Base-by-base conservation (phyloP, 192 early-diverging fungal species). In the Podila verticillata region DNA sequence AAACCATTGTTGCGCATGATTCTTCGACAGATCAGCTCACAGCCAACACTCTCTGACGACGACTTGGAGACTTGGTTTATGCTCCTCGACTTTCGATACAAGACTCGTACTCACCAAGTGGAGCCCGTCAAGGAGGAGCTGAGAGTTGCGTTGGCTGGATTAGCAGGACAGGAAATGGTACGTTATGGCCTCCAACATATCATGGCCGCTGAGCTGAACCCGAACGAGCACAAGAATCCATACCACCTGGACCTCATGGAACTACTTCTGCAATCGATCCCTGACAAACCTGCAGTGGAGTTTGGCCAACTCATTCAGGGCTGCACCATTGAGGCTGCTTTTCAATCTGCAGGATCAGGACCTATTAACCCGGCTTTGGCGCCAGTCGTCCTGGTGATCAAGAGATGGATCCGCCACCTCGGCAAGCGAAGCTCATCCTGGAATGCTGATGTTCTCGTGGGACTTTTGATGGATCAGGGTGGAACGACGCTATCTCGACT, bases 51-150 rank as follows among this genome's bases (percentile, higher is more conserved):
- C 19, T 68, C 56, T 4, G 57, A 15, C 12, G 77, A 80, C 5
- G 77, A 80, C 24, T 20, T 72, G 20, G 77, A 80, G 28, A 60
- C 77, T n/a, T 80, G 77, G 77, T 68, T 29, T 7, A 80, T 72
- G 65, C 66, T 80, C 0, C 54, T 80, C 8, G 77, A 80, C 35
- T 80, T 80, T 26, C 48, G 70, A 4, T 80, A 80, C 66, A 80
- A 80, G 57, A 61, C 65, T 7, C 48, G 77, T 1, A n/a, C 57
- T 17, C 77, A 80, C 32, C 77, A 80, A 22, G 66, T 80, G 4
- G 77, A 80, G 47, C 48, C 77, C 22, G 77, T 80, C 24, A 80
- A 80, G 29, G 77, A 80, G 19, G 77, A 80, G 34, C 70, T 80
- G 19, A 70, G 77, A 15, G 49, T 68, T 8, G 77, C 70, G 2